Percentiles rank a stretch among this genome's conserved stretches.
phyloP scores from a whole-genome alignment of 495 filamentous ascomycete genomes.

The Hypoxylon lenormandii region DNA sequence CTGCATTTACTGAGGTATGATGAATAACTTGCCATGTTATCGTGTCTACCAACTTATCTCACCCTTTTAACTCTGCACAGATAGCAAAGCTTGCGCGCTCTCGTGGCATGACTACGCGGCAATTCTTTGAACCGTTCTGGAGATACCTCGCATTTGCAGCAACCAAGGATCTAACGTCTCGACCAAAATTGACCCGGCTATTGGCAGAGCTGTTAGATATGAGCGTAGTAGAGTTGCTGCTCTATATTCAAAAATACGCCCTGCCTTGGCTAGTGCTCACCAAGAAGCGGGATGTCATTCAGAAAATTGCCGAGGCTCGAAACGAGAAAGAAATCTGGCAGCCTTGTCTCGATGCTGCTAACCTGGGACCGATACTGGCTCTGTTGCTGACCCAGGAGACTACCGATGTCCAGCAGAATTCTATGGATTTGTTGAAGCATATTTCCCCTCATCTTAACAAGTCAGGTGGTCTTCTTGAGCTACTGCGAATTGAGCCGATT shows the following conservation, averaged over 20 bases:
- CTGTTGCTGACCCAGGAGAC: constrained; percentile 79
- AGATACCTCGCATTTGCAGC: constrained; percentile 79
- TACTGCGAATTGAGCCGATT: constrained; percentile 81
- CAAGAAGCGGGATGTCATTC: constrained; percentile 80
- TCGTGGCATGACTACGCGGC: constrained; percentile 68
- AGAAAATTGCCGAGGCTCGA: constrained; percentile 80
- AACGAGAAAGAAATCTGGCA: constrained; percentile 61
- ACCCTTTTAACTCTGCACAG: constrained; percentile 33
- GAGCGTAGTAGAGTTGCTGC: constrained; percentile 76
- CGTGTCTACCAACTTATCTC: not conserved
- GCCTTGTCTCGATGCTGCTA: constrained; percentile 67
- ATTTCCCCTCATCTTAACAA: constrained; percentile 76
- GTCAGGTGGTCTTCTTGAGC: constrained; percentile 69
- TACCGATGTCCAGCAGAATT: constrained; percentile 71
- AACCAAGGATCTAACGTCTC: constrained; percentile 80
- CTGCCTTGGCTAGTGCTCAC: constrained; percentile 86
- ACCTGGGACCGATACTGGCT: constrained; percentile 82
- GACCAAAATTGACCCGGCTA: constrained; percentile 82
- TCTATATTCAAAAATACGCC: constrained; percentile 81
- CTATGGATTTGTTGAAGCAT: constrained; percentile 73
- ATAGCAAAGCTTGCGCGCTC: constrained; percentile 73
- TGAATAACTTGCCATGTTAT: not conserved
- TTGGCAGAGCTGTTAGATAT: constrained; percentile 82
- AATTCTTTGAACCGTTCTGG: constrained; percentile 88
- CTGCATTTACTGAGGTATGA: constrained; percentile 81